Evolutionary conservation across 2,329 filamentous ascomycete species (phyloP), one percentile per base, ranked within the genome.

Genomic region (Gyromitra esculenta): DNA sequence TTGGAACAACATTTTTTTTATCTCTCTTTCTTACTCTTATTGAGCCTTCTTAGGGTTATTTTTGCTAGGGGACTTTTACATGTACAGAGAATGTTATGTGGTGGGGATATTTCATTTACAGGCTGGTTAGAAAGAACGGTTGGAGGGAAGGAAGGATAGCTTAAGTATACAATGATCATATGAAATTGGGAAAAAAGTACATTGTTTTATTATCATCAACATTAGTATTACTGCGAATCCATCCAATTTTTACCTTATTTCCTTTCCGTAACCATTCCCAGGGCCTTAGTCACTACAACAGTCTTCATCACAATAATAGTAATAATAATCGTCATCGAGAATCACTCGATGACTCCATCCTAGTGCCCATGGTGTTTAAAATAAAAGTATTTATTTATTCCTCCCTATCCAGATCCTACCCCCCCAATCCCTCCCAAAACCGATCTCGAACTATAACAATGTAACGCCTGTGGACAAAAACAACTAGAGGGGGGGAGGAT

Each of bases 31-130:
- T 70, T 64, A n/a, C 60, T 70, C 21, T n/a, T 39, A 39, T 57
- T 37, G 54, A n/a, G 31, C 31, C 31, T 57, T 37, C 13, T 57
- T 75, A 71, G 65, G 72, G 72, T 43, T 69, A 68, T 68, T 35
- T 31, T 50, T 54, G 56, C 15, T 59, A n/a, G 43, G 45, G 59
- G 5, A 35, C 43, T 37, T 60, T 74, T 69, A 65, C 39, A 75
- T 75, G 72, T 75, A 75, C 59, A 75, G 63, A 54, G 64, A 63
- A 64, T 59, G 48, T 71, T 50, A 37, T 13, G 15, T 41, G 43
- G 39, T 21, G 41, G 64, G 35, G 31, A 21, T 37, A 35, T 63
- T 50, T 52, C 56, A 63, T 74, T 63, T 50, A 50, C 15, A 31
- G 54, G 52, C 39, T 74, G 56, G 56, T 56, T 74, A 74, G 71